Conservation (phyloP, 768 basidiomycete genomes). For the Collybia nuda region DNA sequence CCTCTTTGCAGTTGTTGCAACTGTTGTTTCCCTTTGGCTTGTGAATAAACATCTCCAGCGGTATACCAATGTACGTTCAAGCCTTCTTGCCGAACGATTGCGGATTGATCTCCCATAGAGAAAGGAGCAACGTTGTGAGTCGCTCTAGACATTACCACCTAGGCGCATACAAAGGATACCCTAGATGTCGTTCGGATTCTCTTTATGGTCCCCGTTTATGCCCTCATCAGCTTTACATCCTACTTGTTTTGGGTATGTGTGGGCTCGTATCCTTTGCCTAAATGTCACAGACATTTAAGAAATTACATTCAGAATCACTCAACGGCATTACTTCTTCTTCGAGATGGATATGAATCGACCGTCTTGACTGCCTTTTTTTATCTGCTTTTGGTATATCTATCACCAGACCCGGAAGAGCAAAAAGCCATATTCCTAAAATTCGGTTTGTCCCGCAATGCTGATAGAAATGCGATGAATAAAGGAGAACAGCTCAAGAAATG, state of each 20-base stretch:
- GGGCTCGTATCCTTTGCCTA: not conserved
- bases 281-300: not conserved
- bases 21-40: constrained; percentile 67
- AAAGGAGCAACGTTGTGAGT: constrained; percentile 66
- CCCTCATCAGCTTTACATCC: constrained; percentile 62
- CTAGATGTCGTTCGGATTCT: constrained; percentile 72
- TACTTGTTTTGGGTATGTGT: constrained; percentile 68
- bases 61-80: constrained; percentile 62
- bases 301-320: constrained; percentile 51
- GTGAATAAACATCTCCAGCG: constrained; percentile 69
- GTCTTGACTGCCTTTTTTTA: constrained; percentile 80
- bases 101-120: constrained; percentile 37
- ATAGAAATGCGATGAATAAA: constrained; percentile 38
- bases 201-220: constrained; percentile 79
- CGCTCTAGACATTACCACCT: not conserved
- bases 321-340: constrained; percentile 64
- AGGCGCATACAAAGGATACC: not conserved
- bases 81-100: too few species aligned
- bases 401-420: constrained; percentile 61
- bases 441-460: constrained; percentile 59
- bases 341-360: constrained; percentile 76
- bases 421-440: constrained; percentile 55
- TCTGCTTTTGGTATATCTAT: constrained; percentile 69
- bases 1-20: constrained; percentile 56
- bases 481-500: constrained; percentile 53